Base-by-base conservation (phyloP, 164 flowering plant genomes). In the Kalanchoe fedtschenkoi region DNA sequence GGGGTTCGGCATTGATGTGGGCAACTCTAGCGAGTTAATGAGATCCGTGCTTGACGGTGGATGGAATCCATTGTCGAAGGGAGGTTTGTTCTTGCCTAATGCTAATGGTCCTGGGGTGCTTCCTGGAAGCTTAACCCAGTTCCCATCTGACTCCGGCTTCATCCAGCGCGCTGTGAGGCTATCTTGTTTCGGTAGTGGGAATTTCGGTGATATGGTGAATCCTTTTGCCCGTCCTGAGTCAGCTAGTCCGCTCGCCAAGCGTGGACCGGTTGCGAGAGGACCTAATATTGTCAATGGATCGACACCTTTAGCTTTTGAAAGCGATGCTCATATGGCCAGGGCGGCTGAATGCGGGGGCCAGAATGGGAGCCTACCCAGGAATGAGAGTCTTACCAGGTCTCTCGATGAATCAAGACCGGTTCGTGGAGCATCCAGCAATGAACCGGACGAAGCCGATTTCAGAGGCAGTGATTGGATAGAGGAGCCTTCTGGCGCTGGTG, bases 131-230 rank as follows among this genome's bases (percentile, higher is more conserved):
- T 74, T 89, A 30, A 71, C 90, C 55, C 91, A 92, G 53, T 74
- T 89, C 46, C 87, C 97, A 9, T 75, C 92, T 32, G 96, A 93
- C 74, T 85, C 91, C 15, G 89, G 72, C 21, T 90, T 93, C 74
- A 87, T 90, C 55, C 92, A 93, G 74, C 78, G 99, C 33, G 97
- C 99, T 10, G 96, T 96, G 8, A 76, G 91, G 73, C 84, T 79
- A 61, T 93, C 99, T 1, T 79, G 85, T 71, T 90, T 88, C 70
- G 79, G 66, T 68, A 83, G 79, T 60, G 91, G 88, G 39, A 84
- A 71, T 78, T 79, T 86, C 62, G 62, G 73, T 75, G 86, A 81
- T 63, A 66, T 83, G 71, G 64, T 75, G 74, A 83, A 77, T 69
- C 81, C 85, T 47, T 77, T 78, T 66, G 63, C 66, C 33, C 53